phyloP scores from a whole-genome alignment of 768 basidiomycete species.

The Strobilomyces dryophilus region DNA sequence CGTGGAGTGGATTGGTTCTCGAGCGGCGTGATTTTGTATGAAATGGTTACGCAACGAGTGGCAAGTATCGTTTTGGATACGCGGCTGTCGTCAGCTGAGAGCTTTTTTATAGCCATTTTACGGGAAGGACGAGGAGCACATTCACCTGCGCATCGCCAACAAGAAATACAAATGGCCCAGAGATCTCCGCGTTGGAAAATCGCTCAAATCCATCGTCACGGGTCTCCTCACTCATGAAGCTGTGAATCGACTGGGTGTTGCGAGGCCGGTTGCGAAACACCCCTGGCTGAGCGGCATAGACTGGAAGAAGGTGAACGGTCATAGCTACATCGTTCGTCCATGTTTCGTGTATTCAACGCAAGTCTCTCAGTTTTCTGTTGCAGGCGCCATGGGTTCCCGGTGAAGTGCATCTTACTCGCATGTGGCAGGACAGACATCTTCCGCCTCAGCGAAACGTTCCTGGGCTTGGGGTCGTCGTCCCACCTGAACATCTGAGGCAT shows the following conservation, averaged over 20 bases:
- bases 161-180: constrained; percentile 39
- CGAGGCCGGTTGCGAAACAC: constrained; percentile 36
- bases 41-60: constrained; percentile 43
- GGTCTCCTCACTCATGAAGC: constrained; percentile 38
- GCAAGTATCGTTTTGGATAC: constrained; percentile 19
- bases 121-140: constrained; percentile 23
- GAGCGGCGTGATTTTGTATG: constrained; percentile 46
- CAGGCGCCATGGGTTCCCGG: constrained; percentile 44
- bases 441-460: constrained; percentile 38
- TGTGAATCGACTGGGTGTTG: constrained; percentile 37
- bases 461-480: constrained; percentile 33
- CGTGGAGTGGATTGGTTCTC: constrained; percentile 53
- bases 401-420: constrained; percentile 20
- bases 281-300: constrained; percentile 44
- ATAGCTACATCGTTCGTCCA: constrained; percentile 42
- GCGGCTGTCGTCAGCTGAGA: neutral
- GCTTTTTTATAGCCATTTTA: constrained; percentile 21
- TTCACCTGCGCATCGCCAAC: constrained; percentile 25
- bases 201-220: constrained; percentile 40
- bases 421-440: constrained; percentile 38
- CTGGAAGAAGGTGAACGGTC: constrained; percentile 43
- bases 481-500: constrained; percentile 33
- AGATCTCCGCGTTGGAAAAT: constrained; percentile 32
- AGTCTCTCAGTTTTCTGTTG: neutral
- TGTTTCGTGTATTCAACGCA: neutral